phyloP scores from a whole-genome alignment of 345 rosid species.

The Dovyalis caffra region DNA sequence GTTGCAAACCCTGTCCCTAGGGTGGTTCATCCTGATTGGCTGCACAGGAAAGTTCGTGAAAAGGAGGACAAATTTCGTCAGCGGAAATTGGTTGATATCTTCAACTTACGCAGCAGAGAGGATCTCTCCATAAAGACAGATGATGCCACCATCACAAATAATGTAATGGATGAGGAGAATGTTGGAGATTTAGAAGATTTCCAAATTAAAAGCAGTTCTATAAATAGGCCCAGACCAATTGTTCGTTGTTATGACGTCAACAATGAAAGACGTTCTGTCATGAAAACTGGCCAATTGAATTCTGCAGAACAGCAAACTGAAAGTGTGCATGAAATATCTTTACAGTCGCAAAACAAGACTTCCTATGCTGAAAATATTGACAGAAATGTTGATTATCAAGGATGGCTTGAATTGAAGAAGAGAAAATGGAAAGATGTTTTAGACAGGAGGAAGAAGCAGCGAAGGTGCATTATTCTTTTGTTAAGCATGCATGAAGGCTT shows the following conservation, averaged over 20 bases:
- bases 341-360: constrained; percentile 28
- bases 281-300: constrained; percentile 24
- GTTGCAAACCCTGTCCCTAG: constrained; percentile 95
- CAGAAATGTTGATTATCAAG: constrained; percentile 71
- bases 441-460: constrained; percentile 66
- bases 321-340: constrained; percentile 30
- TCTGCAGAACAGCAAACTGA: constrained; percentile 25
- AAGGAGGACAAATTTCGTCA: constrained; percentile 90
- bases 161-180: constrained; percentile 32
- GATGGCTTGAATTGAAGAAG: constrained; percentile 93
- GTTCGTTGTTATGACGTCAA: constrained; percentile 58
- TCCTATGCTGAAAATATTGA: constrained; percentile 49
- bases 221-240: constrained; percentile 61
- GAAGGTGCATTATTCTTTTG: constrained; percentile 47
- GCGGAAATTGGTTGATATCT: constrained; percentile 74
- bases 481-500: background rate
- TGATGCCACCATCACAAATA: constrained; percentile 19
- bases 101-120: constrained; percentile 38
- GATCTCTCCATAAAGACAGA: constrained; percentile 25
- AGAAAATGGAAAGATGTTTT: constrained; percentile 78
- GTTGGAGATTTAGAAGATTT: constrained; percentile 85
- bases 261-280: constrained; percentile 33
- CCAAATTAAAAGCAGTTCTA: constrained; percentile 41
- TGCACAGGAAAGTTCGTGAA: constrained; percentile 90
- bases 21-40: constrained; percentile 97